Percentiles rank a stretch among this genome's conserved stretches.
Evolutionary conservation across 495 filamentous ascomycete genomes (phyloP).

Genomic region (Xylaria nigripes): DNA sequence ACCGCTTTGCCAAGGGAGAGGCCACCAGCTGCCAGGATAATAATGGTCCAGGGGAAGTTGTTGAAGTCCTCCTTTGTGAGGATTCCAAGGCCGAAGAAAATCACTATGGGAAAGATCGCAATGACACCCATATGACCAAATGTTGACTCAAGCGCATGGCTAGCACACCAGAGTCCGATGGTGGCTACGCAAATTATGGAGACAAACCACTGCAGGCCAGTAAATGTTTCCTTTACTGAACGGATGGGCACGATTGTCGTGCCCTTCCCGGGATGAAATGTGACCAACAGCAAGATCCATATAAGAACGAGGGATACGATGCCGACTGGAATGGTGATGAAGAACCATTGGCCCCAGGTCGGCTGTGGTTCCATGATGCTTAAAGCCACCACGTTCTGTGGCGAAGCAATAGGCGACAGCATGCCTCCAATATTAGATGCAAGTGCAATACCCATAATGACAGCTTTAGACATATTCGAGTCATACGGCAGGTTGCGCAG

Average conservation of each 20-base stretch:
- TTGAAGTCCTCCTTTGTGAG: slow-evolving; percentile 99
- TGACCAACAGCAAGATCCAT: slow-evolving; percentile 76
- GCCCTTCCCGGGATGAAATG: slow-evolving; percentile 74
- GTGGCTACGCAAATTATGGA: slow-evolving; percentile 73
- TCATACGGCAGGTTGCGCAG: slow-evolving; percentile 85
- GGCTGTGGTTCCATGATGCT: slow-evolving; percentile 88
- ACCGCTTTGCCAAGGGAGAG: slow-evolving; percentile 91
- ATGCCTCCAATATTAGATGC: slow-evolving; percentile 94
- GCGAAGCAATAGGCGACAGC: slow-evolving; percentile 91
- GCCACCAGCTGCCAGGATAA: slow-evolving; percentile 93
- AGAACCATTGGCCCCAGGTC: slow-evolving; percentile 94
- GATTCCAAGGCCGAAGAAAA: slow-evolving; percentile 96
- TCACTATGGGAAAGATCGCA: slow-evolving; percentile 86
- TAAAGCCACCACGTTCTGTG: slow-evolving; percentile 94
- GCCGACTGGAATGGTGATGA: slow-evolving; percentile 87
- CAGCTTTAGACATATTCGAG: slow-evolving; percentile 85
- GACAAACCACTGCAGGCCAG: slow-evolving; percentile 90
- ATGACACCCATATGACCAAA: slow-evolving; percentile 99
- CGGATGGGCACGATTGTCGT: slow-evolving; percentile 90
- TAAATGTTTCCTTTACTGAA: slow-evolving; percentile 77
- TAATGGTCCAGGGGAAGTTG: slow-evolving; percentile 99
- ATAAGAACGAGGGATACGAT: slow-evolving; percentile 82
- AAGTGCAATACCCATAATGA: slow-evolving; percentile 93
- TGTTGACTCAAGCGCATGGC: slow-evolving; percentile 73
- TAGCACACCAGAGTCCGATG: slow-evolving; percentile 86